These are phyloP conservation scores for Mortierella sp. DNA, from an alignment of 371 early-diverging fungal genomes.

Conservation along the genomic window DNA sequence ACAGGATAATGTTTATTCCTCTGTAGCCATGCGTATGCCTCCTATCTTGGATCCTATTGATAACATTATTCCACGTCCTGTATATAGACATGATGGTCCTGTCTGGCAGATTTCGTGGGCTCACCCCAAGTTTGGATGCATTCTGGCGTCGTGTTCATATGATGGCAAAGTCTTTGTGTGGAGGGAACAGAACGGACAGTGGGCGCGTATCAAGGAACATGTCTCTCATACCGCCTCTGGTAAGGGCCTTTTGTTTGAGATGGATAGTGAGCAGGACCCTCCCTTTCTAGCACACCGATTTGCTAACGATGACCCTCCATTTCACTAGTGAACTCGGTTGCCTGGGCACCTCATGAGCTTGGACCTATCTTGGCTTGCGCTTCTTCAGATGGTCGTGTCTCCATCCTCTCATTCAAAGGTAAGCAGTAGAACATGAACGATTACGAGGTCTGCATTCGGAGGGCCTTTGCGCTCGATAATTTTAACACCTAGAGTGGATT, in stretches of 20 bases:
- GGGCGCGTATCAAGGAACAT: constrained; percentile 93
- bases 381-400: constrained; percentile 96
- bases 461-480: too few species aligned
- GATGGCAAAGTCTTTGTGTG: constrained; percentile 95
- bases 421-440: constrained; percentile 22
- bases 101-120: constrained; percentile 99
- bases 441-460: too few species aligned
- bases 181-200: constrained; percentile 89
- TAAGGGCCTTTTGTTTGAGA: constrained; percentile 34
- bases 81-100: constrained; percentile 90
- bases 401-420: constrained; percentile 91
- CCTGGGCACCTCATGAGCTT: constrained; percentile 97
- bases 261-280: too few species aligned
- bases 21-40: too few species aligned
- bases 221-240: constrained; percentile 88
- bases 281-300: too few species aligned
- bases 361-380: constrained; percentile 93
- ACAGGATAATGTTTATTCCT: background rate
- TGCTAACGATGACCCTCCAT: too few species aligned
- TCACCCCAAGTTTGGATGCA: constrained; percentile 96
- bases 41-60: background rate
- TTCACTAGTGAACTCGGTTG: constrained; percentile 87
- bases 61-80: background rate
- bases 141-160: constrained; percentile 96
- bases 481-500: too few species aligned